These are phyloP conservation scores for Sindora glabra DNA, from an alignment of 306 rosid species.

Conservation along the genomic window DNA sequence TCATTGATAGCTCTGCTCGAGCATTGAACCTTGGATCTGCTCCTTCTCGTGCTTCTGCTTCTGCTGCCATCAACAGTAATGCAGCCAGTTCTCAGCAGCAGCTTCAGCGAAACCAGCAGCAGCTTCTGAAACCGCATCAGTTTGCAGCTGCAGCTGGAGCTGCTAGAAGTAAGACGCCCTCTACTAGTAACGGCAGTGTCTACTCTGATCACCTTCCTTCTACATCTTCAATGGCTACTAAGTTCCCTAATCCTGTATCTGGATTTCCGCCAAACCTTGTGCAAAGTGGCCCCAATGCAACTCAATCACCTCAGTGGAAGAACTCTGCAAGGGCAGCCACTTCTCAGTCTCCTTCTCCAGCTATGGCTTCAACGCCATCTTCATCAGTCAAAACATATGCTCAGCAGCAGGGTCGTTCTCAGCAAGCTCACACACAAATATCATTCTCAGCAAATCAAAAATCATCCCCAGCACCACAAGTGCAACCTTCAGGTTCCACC, in stretches of 20 bases:
- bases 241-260: conserved; percentile 65
- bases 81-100: conserved; percentile 57
- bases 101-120: conserved; percentile 44
- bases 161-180: conserved; percentile 46
- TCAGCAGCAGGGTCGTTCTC: conserved; percentile 68
- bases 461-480: conserved; percentile 47
- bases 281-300: conserved; percentile 55
- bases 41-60: conserved; percentile 36
- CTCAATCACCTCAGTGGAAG: conserved; percentile 91
- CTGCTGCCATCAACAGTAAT: conserved; percentile 29
- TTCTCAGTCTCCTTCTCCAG: conserved; percentile 46
- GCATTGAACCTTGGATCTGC: conserved; percentile 50
- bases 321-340: conserved; percentile 46
- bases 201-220: conserved; percentile 68
- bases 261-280: conserved; percentile 64
- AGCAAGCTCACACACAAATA: conserved; percentile 69
- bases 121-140: conserved; percentile 58
- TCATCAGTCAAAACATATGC: conserved; percentile 48
- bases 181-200: conserved; percentile 58
- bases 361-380: conserved; percentile 57
- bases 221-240: conserved; percentile 55
- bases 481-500: conserved; percentile 45
- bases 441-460: conserved; percentile 75
- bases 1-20: conserved; percentile 70
- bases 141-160: conserved; percentile 40